Percentiles rank a stretch among this genome's conserved stretches.
Evolutionary conservation across 345 rosid species (phyloP).

Genomic region (Hibiscus syriacus): DNA sequence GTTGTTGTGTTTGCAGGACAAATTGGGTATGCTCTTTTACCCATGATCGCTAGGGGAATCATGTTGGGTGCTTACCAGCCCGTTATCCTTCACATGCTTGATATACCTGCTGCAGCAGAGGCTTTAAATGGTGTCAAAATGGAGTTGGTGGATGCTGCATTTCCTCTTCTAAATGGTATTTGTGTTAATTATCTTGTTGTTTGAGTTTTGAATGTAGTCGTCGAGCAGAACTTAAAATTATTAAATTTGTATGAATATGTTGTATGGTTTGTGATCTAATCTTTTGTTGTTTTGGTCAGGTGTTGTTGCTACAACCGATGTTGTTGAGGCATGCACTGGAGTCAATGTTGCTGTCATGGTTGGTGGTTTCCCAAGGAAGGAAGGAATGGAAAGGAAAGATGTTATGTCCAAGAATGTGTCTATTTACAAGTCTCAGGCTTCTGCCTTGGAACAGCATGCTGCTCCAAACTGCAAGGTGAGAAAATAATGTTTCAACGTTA

Average conservation of each 20-base stretch:
- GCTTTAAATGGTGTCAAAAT: constrained; percentile 92
- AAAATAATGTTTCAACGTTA: neutral
- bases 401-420: constrained; percentile 96
- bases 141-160: constrained; percentile 96
- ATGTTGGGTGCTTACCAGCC: constrained; percentile 98
- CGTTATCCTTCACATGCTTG: constrained; percentile 97
- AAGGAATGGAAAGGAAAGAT: constrained; percentile 99
- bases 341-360: constrained; percentile 93
- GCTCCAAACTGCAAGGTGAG: constrained; percentile 94
- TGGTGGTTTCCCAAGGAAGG: constrained; percentile 98
- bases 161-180: constrained; percentile 84
- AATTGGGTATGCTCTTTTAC: constrained; percentile 97
- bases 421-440: constrained; percentile 91
- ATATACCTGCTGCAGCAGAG: constrained; percentile 95
- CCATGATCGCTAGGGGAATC: constrained; percentile 92
- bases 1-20: constrained; percentile 51
- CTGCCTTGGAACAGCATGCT: constrained; percentile 86
- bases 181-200: neutral
- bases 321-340: constrained; percentile 85
- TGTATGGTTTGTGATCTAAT: constrained; percentile 5
- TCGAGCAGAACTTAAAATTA: too few relatives aligned
- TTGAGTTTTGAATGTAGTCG: neutral
- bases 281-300: constrained; percentile 34
- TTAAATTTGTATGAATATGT: neutral
- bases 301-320: constrained; percentile 95